Conservation (phyloP, 2,329 filamentous ascomycete genomes). For the Apiospora rasikravindrae region DNA sequence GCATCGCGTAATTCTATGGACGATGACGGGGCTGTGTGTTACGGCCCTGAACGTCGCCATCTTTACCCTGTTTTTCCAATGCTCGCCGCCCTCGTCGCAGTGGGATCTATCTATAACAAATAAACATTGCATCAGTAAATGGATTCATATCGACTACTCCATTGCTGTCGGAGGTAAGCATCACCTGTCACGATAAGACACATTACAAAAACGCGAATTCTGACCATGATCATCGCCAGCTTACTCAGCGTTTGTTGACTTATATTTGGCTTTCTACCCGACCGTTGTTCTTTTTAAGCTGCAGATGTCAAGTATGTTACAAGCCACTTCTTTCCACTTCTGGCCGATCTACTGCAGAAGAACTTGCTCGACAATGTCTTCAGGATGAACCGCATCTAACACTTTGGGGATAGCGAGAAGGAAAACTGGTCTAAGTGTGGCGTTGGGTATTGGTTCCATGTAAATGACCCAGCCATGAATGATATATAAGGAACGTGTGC, state of each 20-base stretch:
- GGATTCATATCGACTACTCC: background rate
- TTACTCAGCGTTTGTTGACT: background rate
- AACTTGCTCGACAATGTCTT: no score
- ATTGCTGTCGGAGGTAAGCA: background rate
- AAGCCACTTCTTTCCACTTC: background rate
- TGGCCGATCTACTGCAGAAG: no score
- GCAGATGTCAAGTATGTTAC: background rate
- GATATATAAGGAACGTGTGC: background rate
- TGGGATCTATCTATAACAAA: background rate
- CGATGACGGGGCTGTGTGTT: background rate
- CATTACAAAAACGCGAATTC: background rate
- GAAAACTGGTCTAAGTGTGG: background rate
- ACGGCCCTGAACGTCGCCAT: background rate
- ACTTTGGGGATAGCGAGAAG: background rate
- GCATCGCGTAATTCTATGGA: slow-evolving; percentile 21
- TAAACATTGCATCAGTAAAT: background rate
- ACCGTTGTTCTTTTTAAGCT: background rate
- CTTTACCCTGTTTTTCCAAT: background rate
- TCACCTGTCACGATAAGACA: background rate
- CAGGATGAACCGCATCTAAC: background rate
- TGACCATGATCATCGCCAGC: background rate
- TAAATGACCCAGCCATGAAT: background rate
- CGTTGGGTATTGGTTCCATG: background rate
- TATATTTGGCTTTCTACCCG: background rate
- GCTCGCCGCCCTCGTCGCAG: background rate